phyloP scores from a whole-genome alignment of 2,329 filamentous ascomycete genomes.

The Intubia oerlemansii region DNA sequence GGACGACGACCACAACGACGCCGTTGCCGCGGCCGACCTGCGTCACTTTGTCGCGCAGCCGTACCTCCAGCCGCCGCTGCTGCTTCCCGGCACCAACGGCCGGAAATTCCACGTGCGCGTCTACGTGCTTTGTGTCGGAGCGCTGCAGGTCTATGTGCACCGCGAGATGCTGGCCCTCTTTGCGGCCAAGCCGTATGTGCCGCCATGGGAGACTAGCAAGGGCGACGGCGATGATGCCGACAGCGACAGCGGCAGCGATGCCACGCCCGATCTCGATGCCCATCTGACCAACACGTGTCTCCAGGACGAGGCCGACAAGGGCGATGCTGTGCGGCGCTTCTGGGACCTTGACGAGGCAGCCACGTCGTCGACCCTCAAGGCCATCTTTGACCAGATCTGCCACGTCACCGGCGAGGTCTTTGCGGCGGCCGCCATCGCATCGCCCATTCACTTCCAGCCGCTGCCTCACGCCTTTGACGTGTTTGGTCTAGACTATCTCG shows the following conservation, averaged over 20 bases:
- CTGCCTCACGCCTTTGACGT: conserved; percentile 77
- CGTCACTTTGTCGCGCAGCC: conserved; percentile 92
- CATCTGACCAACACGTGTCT: conserved; percentile 95
- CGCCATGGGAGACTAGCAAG: conserved; percentile 27
- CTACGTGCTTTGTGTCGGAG: conserved; percentile 68
- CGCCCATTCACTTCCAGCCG: conserved; percentile 83
- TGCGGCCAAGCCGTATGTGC: conserved; percentile 48
- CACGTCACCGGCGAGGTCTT: conserved; percentile 56
- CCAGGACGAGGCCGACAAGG: conserved; percentile 40
- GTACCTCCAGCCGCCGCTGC: conserved; percentile 75
- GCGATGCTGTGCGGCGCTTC: conserved; percentile 40
- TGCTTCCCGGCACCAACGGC: conserved; percentile 37
- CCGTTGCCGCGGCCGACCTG: conserved; percentile 70
- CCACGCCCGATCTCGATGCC: conserved; percentile 36
- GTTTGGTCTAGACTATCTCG: conserved; percentile 78
- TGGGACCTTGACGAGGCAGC: conserved; percentile 34
- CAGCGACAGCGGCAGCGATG: conserved; percentile 16
- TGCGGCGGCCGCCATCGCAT: conserved; percentile 62
- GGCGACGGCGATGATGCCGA: conserved; percentile 8
- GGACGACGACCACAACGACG: conserved; percentile 19
- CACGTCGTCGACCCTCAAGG: conserved; percentile 18
- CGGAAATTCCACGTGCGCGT: conserved; percentile 90
- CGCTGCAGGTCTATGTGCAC: conserved; percentile 70
- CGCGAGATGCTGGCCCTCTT: conserved; percentile 84
- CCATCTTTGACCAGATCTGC: conserved; percentile 57